Evolutionary conservation across 2,329 filamentous ascomycete species (phyloP).

Genomic region (Septoria linicola): DNA sequence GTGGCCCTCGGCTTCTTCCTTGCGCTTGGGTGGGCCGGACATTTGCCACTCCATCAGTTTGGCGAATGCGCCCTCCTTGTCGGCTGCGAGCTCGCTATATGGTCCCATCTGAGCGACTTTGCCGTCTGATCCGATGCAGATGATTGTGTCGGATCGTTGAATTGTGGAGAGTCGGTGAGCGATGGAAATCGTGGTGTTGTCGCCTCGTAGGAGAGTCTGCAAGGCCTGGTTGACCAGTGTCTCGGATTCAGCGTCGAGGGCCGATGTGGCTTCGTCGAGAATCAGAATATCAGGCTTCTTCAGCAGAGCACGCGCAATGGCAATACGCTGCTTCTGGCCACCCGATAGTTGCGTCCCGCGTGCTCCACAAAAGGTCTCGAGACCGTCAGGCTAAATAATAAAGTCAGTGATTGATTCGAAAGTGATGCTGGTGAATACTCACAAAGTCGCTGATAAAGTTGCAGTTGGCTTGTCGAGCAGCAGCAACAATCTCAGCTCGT

Average conservation of each 20-base stretch:
- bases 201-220: conserved; percentile 73
- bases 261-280: conserved; percentile 90
- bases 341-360: conserved; percentile 91
- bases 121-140: conserved; percentile 83
- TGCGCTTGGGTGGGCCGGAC: conserved; percentile 61
- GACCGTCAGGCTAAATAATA: conserved; percentile 68
- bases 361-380: conserved; percentile 91
- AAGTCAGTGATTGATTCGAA: conserved; percentile 23
- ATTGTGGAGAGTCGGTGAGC: conserved; percentile 95
- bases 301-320: conserved; percentile 89
- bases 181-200: conserved; percentile 96
- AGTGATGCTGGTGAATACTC: conserved; percentile 39
- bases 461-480: conserved; percentile 90
- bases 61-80: conserved; percentile 79
- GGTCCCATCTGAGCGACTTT: conserved; percentile 87
- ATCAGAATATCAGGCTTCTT: conserved; percentile 97
- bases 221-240: conserved; percentile 93
- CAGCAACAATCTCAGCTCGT: conserved; percentile 76
- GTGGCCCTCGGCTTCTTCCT: conserved; percentile 22
- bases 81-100: conserved; percentile 71
- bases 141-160: conserved; percentile 90
- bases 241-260: conserved; percentile 93
- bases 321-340: conserved; percentile 96
- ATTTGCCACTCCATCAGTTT: conserved; percentile 99
- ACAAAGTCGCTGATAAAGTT: conserved; percentile 92